phyloP scores from a whole-genome alignment of 306 rosid genomes.

The Mimosa pudica region DNA sequence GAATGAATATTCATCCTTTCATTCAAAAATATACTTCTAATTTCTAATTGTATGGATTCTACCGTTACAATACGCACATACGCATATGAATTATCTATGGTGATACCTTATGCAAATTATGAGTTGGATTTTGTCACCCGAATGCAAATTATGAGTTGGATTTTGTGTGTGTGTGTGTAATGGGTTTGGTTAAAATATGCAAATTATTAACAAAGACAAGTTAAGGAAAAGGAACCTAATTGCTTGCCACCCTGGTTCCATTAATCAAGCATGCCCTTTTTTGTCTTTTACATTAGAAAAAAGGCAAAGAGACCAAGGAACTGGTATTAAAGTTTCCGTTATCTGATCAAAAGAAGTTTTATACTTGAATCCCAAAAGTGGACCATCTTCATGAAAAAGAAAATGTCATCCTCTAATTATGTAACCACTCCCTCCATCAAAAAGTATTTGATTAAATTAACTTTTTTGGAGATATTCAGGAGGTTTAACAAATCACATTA shows the following conservation, averaged over 20 bases:
- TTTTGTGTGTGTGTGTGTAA: not conserved
- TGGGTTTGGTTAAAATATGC: not conserved
- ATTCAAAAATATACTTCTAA: too few relatives aligned
- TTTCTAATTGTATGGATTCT: too few relatives aligned
- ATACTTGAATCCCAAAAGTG: constrained; percentile 2
- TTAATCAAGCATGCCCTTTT: not conserved
- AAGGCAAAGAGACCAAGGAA: not conserved
- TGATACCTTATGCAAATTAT: too few relatives aligned
- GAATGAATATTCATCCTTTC: too few relatives aligned
- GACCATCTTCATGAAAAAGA: not conserved
- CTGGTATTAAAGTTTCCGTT: not conserved
- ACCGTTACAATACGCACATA: too few relatives aligned
- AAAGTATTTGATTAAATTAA: too few relatives aligned
- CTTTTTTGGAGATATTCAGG: too few relatives aligned
- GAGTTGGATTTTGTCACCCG: not conserved
- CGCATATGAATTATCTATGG: too few relatives aligned
- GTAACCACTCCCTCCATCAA: too few relatives aligned
- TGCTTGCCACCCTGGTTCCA: constrained; percentile 33
- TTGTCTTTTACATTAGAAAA: not conserved
- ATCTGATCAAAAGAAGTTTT: not conserved
- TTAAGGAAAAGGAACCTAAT: constrained; percentile 7
- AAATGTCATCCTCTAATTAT: not conserved
- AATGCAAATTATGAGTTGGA: not conserved
- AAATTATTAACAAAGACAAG: constrained; percentile 17
- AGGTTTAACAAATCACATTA: too few relatives aligned